These are phyloP conservation scores for Chrysosporium keratinophilum DNA, from an alignment of 2,329 filamentous ascomycete genomes.

Conservation along the genomic window DNA sequence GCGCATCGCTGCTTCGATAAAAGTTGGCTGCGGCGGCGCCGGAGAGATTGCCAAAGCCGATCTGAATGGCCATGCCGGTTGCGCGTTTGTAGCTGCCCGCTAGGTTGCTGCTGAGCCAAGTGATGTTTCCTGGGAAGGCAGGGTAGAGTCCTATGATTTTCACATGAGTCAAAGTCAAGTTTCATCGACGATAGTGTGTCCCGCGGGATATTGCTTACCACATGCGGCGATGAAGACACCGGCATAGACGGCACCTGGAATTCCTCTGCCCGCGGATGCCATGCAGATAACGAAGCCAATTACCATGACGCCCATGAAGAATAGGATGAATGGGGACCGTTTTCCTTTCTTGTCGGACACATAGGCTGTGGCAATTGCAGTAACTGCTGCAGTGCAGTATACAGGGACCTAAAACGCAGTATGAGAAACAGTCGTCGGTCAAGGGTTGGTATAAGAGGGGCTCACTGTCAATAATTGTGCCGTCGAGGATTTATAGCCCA, in stretches of 20 bases:
- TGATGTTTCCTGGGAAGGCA: constrained; percentile 38
- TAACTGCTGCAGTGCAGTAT: constrained; percentile 31
- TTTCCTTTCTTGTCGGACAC: constrained; percentile 48
- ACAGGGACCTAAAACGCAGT: constrained; percentile 25
- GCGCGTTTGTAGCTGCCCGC: constrained; percentile 47
- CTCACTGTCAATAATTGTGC: constrained; percentile 33
- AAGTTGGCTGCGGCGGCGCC: constrained; percentile 60
- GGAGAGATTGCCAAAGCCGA: constrained; percentile 48
- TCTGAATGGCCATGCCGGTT: constrained; percentile 55
- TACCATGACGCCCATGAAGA: constrained; percentile 44
- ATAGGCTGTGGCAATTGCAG: constrained; percentile 40
- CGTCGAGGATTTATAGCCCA: constrained; percentile 32
- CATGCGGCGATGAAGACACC: constrained; percentile 40
- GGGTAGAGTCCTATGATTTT: constrained; percentile 35
- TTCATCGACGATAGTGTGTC: too few species aligned
- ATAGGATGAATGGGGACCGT: constrained; percentile 46
- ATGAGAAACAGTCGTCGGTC: not conserved
- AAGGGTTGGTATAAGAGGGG: not conserved
- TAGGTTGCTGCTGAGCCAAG: constrained; percentile 52
- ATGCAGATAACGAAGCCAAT: constrained; percentile 48
- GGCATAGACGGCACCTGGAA: constrained; percentile 38
- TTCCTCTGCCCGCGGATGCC: constrained; percentile 24
- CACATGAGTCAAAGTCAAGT: not conserved
- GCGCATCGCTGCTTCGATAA: constrained; percentile 46
- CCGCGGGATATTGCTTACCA: constrained; percentile 29